These are phyloP conservation scores for Fusarium miscanthi DNA, from an alignment of 2,329 filamentous ascomycete genomes.

Conservation along the genomic window DNA sequence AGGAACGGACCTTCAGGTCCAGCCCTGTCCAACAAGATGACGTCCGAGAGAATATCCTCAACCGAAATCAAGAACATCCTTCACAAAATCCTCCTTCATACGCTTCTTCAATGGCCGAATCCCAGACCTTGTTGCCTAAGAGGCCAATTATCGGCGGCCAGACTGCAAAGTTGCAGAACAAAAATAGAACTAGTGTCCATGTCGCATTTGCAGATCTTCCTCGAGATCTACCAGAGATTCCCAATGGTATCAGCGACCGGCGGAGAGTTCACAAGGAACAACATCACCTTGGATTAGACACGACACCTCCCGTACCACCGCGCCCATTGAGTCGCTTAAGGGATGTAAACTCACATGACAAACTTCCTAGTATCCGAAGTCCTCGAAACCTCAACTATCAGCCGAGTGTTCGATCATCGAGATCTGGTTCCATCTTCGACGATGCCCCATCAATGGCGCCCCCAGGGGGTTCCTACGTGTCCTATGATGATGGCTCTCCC, in stretches of 20 bases:
- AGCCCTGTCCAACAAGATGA: constrained; percentile 16
- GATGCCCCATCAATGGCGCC: constrained; percentile 68
- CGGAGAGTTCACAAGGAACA: constrained; percentile 48
- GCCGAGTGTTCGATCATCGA: constrained; percentile 62
- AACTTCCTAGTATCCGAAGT: constrained; percentile 55
- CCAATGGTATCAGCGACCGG: constrained; percentile 59
- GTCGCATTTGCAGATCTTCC: constrained; percentile 49
- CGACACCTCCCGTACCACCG: constrained; percentile 32
- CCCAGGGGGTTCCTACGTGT: constrained; percentile 71
- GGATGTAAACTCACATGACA: constrained; percentile 55
- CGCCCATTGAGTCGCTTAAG: constrained; percentile 32
- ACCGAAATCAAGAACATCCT: constrained; percentile 3
- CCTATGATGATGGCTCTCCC: constrained; percentile 62
- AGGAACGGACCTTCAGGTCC: not conserved
- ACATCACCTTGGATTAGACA: constrained; percentile 38
- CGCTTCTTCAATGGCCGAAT: constrained; percentile 16
- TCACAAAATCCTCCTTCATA: constrained; percentile 25
- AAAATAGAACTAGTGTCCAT: constrained; percentile 48
- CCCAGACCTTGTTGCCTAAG: constrained; percentile 27
- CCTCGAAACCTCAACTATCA: constrained; percentile 60
- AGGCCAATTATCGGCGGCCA: constrained; percentile 39
- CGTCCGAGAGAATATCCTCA: not conserved
- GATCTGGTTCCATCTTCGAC: constrained; percentile 64
- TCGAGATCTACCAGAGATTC: constrained; percentile 61
- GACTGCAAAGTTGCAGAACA: constrained; percentile 64